Evolutionary conservation across 441 rosid species (phyloP), one percentile per base, ranked within the genome.

Genomic region (Aquilaria agallochum): DNA sequence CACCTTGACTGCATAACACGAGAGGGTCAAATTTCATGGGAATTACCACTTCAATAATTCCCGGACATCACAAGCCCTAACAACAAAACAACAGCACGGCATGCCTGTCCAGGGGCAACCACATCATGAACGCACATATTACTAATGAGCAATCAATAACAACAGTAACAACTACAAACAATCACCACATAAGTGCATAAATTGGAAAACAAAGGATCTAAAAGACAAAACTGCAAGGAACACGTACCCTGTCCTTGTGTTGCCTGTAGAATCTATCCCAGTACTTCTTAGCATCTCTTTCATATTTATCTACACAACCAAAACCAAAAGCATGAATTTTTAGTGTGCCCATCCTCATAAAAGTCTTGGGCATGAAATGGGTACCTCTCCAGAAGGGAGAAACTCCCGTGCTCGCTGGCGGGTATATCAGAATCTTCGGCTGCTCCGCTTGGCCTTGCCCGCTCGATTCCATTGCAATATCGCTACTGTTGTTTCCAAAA

Each of bases 201-300:
- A 40, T 40, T 40, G 45, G 45, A 40, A 40, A 3, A 3, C 0
- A 1, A 20, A 2, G 9, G 45, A 40, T 40, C 9, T 40, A 40
- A 8, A 10, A 40, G 6, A 40, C 45, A 40, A 11, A 31, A 33
- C n/a, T 11, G 53, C 9, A 14, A 36, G 50, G 12, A 68, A 70
- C 49, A 47, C 80, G 50, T 74, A 85, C 95, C 70, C 66, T 87
- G 69, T 91, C 97, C 75, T 90, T 83, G 74, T 94, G 96, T 44
- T 81, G 85, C 81, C 85, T 89, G 74, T 85, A 94, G 79, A 94
- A 94, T 55, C 77, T 71, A 70, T 91, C 99, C 99, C 99, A 89
- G 52, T 89, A 89, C 80, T 84, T 94, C 70, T 77, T 87, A 72
- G 99, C 96, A 53, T 89, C 97, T 57, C 67, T 86, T 72, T 94